Evolutionary conservation across 106 monocot species (phyloP), one percentile per base, ranked within the genome.

Genomic region (Allium sativum): DNA sequence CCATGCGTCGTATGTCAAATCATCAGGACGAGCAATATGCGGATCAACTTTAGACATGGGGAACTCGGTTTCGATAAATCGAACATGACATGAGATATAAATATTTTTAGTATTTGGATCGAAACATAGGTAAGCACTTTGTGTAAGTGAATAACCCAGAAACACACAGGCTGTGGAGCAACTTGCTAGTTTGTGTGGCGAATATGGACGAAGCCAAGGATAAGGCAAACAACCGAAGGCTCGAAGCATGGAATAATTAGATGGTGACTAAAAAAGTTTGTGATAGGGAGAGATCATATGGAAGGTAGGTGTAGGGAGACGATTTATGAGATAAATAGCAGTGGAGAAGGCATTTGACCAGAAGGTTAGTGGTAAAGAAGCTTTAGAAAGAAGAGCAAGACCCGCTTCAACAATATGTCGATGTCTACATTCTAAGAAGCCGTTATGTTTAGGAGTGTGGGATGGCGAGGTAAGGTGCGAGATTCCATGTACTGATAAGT

Each of bases 41-140:
- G 48, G 7, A 48, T 11, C 10, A 21, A 48, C 18, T 3, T 19
- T 48, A 19, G 17, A 7, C 48, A 44, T 42, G 22, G 63, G 47
- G 21, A 64, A 18, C 12, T 64, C 14, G 21, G 1, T 5, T 40
- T 65, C 52, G 15, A 52, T 14, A 65, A 65, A 65, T 13, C 9
- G 21, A 13, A 52, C 65, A 53, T 65, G 65, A 9, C 40, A 4
- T 15, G 65, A 50, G 40, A 15, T 40, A 14, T 52, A 65, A 8
- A 65, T 12, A 10, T 40, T 52, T 0, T 52, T 10, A 40, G 51
- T 51, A 2, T 8, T 13, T 4, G 40, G 40, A 40, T 50, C 52
- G 15, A 40, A n/a, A 40, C 51, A 65, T 3, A 20, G 0, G n/a
- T 65, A 65, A 13, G 65, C 65, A 65, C 65, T 65, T 41, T 52